These are phyloP conservation scores for Porodaedalea pini DNA, from an alignment of 1,284 basidiomycete genomes.

Conservation along the genomic window DNA sequence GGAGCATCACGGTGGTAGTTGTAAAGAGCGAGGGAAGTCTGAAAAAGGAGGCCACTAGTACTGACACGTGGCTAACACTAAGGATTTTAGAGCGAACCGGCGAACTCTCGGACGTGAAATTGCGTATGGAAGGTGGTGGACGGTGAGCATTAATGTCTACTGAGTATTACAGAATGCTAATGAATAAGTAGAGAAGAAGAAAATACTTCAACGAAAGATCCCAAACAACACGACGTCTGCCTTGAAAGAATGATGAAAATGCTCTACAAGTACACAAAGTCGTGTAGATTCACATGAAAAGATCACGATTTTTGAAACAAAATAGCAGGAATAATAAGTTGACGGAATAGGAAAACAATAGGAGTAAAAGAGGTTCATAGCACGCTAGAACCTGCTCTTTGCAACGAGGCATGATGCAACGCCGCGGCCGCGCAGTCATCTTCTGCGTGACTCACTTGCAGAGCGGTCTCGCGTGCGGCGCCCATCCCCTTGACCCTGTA, in stretches of 20 bases:
- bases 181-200: neutral
- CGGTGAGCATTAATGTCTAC: neutral
- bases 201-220: too few species aligned
- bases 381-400: conserved; percentile 7
- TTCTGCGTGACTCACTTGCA: conserved; percentile 18
- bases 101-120: too few species aligned
- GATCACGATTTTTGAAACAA: neutral
- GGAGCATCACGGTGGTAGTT: too few species aligned
- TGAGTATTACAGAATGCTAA: neutral
- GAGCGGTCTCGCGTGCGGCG: conserved; percentile 12
- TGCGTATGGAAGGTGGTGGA: neutral
- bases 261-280: neutral
- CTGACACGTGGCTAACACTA: too few species aligned
- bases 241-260: neutral
- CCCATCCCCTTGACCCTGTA: conserved; percentile 14
- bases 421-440: neutral
- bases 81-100: too few species aligned
- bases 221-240: neutral
- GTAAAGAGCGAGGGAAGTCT: too few species aligned
- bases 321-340: neutral
- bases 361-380: neutral
- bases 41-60: too few species aligned
- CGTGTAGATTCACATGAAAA: neutral
- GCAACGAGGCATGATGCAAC: conserved; percentile 3
- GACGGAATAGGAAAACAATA: conserved; percentile 5